phyloP scores from a whole-genome alignment of 2,329 filamentous ascomycete genomes.

The Trichoderma aggressivum region DNA sequence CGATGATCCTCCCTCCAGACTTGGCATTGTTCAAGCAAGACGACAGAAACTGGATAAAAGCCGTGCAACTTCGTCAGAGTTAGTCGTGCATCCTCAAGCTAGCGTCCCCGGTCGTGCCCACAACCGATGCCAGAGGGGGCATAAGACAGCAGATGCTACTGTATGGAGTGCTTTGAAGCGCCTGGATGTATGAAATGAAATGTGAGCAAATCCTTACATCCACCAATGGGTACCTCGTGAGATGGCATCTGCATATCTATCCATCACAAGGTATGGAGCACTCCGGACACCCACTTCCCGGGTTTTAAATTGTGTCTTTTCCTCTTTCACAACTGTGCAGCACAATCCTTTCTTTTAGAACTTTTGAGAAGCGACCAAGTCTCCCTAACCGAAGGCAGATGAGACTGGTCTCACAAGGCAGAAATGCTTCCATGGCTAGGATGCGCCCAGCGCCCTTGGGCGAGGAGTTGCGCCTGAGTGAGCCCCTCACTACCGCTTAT shows the following conservation, averaged over 20 bases:
- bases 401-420: background rate
- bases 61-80: background rate
- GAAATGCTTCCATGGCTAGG: background rate
- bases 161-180: background rate
- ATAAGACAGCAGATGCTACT: conserved; percentile 4
- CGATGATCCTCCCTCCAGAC: background rate
- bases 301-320: background rate
- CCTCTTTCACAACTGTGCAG: background rate
- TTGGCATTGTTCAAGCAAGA: background rate
- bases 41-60: background rate
- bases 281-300: background rate
- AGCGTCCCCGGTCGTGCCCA: conserved; percentile 10
- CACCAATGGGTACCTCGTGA: background rate
- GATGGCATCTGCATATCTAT: background rate
- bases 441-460: background rate
- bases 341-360: background rate
- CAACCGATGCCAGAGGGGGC: conserved; percentile 7
- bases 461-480: background rate
- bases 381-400: background rate
- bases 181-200: conserved; percentile 4
- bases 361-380: background rate
- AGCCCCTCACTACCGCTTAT: background rate
- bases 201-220: conserved; percentile 6
- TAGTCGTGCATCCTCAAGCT: conserved; percentile 11
- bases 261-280: background rate